Conservation (phyloP, 2,329 filamentous ascomycete genomes). For the Cercospora sp. region DNA sequence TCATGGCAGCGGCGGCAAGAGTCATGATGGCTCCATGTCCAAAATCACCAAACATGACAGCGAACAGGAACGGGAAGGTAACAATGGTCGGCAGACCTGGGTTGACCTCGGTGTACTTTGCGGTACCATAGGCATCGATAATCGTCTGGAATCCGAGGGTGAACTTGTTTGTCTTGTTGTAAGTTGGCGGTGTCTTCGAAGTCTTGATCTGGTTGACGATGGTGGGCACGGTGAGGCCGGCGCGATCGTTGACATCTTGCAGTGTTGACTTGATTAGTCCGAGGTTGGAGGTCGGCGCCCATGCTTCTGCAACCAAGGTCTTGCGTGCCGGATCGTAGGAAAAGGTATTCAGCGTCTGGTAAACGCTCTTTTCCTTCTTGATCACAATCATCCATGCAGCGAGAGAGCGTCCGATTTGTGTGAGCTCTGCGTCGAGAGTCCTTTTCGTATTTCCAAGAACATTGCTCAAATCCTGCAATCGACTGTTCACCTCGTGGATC, state of each 20-base stretch:
- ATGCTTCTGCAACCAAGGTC: constrained; percentile 95
- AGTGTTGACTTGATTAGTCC: constrained; percentile 87
- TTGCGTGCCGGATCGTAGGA: constrained; percentile 95
- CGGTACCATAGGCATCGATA: constrained; percentile 96
- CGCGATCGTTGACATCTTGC: constrained; percentile 94
- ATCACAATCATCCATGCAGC: constrained; percentile 97
- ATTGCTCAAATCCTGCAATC: constrained; percentile 85
- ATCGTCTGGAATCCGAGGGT: constrained; percentile 98
- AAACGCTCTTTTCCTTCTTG: constrained; percentile 97
- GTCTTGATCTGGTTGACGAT: constrained; percentile 98
- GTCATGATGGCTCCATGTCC: constrained; percentile 93
- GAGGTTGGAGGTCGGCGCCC: constrained; percentile 91
- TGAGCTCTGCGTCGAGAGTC: constrained; percentile 88
- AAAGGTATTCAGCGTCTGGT: constrained; percentile 91
- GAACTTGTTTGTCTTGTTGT: constrained; percentile 97
- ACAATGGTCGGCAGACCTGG: constrained; percentile 92
- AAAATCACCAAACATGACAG: constrained; percentile 99
- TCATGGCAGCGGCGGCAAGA: constrained; percentile 81
- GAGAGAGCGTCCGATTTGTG: constrained; percentile 87
- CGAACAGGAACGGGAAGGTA: constrained; percentile 98
- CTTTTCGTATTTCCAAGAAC: constrained; percentile 94
- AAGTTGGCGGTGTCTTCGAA: constrained; percentile 95
- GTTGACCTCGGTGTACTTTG: constrained; percentile 97
- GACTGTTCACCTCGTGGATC: constrained; percentile 94
- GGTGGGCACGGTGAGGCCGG: constrained; percentile 92